Conservation (phyloP, 2,329 filamentous ascomycete species). For the Trematosphaeria pertusa region DNA sequence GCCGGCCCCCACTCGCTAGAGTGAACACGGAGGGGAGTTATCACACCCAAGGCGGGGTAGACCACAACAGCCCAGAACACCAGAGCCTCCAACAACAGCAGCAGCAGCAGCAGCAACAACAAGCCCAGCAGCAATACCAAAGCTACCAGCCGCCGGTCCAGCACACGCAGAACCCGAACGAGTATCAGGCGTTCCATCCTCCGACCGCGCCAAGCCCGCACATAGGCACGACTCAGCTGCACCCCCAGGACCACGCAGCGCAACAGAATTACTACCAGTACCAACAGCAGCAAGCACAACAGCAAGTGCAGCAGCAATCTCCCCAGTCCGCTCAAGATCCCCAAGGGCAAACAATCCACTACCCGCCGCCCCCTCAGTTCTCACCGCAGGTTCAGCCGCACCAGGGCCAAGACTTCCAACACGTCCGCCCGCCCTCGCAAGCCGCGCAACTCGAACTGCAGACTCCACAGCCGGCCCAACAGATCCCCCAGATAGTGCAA, state of each 20-base stretch:
- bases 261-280: conserved; percentile 42
- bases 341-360: conserved; percentile 32
- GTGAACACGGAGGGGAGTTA: conserved; percentile 49
- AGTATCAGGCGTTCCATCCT: conserved; percentile 44
- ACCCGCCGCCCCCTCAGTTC: conserved; percentile 36
- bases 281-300: conserved; percentile 35
- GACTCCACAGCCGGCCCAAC: conserved; percentile 38
- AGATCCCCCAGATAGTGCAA: conserved; percentile 39
- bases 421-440: conserved; percentile 36
- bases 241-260: conserved; percentile 32
- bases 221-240: conserved; percentile 36
- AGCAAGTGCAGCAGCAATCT: conserved; percentile 28
- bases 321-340: conserved; percentile 36
- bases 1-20: conserved; percentile 47
- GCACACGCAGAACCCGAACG: conserved; percentile 28
- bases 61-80: conserved; percentile 49
- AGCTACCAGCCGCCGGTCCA: conserved; percentile 37
- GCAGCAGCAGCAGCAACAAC: conserved; percentile 22
- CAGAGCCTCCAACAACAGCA: conserved; percentile 38
- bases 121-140: conserved; percentile 35
- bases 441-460: conserved; percentile 40
- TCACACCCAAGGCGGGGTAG: conserved; percentile 47
- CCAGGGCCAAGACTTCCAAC: conserved; percentile 39
- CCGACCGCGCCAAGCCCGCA: conserved; percentile 40
- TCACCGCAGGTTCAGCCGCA: conserved; percentile 34